These are phyloP conservation scores for Paramecium sexaurelia DNA, from an alignment of 73 alveolate genomes.

Conservation along the genomic window DNA sequence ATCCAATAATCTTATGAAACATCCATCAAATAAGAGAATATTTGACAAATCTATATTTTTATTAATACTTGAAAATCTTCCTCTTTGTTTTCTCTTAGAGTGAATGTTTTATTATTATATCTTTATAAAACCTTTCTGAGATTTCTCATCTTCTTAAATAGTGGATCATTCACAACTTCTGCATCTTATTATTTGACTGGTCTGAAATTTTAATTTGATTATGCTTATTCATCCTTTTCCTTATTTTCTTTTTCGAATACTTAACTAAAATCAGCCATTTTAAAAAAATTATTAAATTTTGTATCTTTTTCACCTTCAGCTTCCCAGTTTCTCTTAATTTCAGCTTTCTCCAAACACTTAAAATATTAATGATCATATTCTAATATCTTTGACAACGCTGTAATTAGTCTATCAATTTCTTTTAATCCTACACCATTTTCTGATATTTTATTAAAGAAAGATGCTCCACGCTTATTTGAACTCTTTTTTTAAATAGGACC, in stretches of 20 bases:
- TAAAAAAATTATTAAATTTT: background rate
- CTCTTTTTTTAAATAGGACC: background rate
- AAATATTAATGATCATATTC: constrained; percentile 57
- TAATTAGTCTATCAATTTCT: constrained; percentile 50
- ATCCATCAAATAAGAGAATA: constrained; percentile 59
- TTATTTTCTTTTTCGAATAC: constrained; percentile 9
- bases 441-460: background rate
- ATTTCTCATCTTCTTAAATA: constrained; percentile 57
- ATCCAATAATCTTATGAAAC: constrained; percentile 56
- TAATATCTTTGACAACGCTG: constrained; percentile 11
- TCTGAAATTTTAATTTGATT: background rate
- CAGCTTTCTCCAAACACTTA: background rate
- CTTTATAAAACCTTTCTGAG: constrained; percentile 52
- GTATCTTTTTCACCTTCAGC: constrained; percentile 21
- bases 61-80: constrained; percentile 55
- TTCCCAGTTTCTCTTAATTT: constrained; percentile 30
- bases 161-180: constrained; percentile 61
- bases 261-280: background rate
- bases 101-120: constrained; percentile 59
- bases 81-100: constrained; percentile 53
- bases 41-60: constrained; percentile 57
- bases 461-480: background rate
- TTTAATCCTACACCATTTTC: background rate
- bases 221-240: constrained; percentile 3
- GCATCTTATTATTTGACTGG: constrained; percentile 14